Conservation (phyloP, 2,329 filamentous ascomycete genomes). For the Pseudogymnoascus pannorum region DNA sequence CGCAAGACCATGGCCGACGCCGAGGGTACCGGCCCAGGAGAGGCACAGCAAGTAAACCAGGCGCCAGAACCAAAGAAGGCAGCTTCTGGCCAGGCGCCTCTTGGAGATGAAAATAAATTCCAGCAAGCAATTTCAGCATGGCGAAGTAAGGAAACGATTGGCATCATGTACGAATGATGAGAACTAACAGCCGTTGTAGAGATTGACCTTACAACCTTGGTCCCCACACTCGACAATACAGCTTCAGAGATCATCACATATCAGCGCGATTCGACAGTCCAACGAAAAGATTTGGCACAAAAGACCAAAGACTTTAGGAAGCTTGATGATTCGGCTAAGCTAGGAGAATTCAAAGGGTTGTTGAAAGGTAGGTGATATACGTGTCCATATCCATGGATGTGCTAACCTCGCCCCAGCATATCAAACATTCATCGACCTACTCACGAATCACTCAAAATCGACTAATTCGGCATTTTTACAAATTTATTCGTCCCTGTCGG, state of each 20-base stretch:
- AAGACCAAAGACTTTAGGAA: slow-evolving; percentile 98
- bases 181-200: slow-evolving; percentile 41
- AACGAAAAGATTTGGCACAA: slow-evolving; percentile 94
- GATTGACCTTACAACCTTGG: slow-evolving; percentile 77
- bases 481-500: slow-evolving; percentile 85
- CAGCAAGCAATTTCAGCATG: slow-evolving; percentile 93
- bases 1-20: background rate
- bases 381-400: background rate
- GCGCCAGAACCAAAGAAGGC: background rate
- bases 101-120: slow-evolving; percentile 78
- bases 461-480: slow-evolving; percentile 91
- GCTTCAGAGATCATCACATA: slow-evolving; percentile 93
- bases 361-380: slow-evolving; percentile 59
- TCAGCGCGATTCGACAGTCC: slow-evolving; percentile 90
- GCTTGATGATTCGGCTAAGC: slow-evolving; percentile 78
- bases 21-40: background rate
- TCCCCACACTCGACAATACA: slow-evolving; percentile 80
- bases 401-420: slow-evolving; percentile 55
- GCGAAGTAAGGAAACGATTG: slow-evolving; percentile 59
- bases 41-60: background rate
- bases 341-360: slow-evolving; percentile 80
- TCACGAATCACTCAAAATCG: slow-evolving; percentile 92
- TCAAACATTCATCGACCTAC: slow-evolving; percentile 91
- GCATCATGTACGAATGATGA: slow-evolving; percentile 10
- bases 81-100: slow-evolving; percentile 2